Evolutionary conservation across 2,329 filamentous ascomycete genomes (phyloP).

Genomic region (Fusarium gaditjirri): DNA sequence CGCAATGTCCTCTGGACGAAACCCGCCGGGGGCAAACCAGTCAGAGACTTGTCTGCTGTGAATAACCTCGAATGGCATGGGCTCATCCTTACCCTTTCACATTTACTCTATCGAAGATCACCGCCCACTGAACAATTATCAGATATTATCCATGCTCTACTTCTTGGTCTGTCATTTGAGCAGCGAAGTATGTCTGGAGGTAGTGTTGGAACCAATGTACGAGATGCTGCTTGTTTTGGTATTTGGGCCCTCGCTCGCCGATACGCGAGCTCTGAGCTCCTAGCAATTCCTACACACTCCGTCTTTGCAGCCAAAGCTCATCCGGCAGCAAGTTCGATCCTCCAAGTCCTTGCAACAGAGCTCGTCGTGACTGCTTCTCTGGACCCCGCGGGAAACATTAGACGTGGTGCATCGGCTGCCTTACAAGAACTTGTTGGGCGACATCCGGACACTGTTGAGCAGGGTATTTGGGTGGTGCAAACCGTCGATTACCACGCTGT

Average conservation of each 20-base stretch:
- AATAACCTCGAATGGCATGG: conserved; percentile 92
- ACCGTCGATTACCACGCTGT: conserved; percentile 93
- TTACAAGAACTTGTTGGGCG: conserved; percentile 93
- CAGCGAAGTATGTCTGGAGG: conserved; percentile 86
- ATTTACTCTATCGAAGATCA: conserved; percentile 86
- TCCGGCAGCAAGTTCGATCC: conserved; percentile 58
- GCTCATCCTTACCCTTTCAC: conserved; percentile 84
- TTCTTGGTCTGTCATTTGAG: conserved; percentile 87
- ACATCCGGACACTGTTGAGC: conserved; percentile 83
- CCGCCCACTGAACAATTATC: conserved; percentile 77
- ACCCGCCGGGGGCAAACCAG: conserved; percentile 51
- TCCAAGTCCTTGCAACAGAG: conserved; percentile 84
- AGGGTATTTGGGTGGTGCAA: conserved; percentile 89
- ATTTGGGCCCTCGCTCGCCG: conserved; percentile 92
- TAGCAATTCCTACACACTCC: conserved; percentile 65
- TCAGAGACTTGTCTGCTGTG: conserved; percentile 76
- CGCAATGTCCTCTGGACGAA: conserved; percentile 66
- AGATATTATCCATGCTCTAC: conserved; percentile 78
- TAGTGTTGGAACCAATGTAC: conserved; percentile 87
- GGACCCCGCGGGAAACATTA: conserved; percentile 92
- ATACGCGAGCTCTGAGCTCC: conserved; percentile 83
- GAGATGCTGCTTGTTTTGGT: conserved; percentile 95
- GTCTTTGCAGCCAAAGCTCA: conserved; percentile 55
- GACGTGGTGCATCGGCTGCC: conserved; percentile 90
- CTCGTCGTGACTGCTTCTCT: conserved; percentile 84